Base-by-base conservation (phyloP, 1,284 basidiomycete genomes). In the Termitomyces sp. region DNA sequence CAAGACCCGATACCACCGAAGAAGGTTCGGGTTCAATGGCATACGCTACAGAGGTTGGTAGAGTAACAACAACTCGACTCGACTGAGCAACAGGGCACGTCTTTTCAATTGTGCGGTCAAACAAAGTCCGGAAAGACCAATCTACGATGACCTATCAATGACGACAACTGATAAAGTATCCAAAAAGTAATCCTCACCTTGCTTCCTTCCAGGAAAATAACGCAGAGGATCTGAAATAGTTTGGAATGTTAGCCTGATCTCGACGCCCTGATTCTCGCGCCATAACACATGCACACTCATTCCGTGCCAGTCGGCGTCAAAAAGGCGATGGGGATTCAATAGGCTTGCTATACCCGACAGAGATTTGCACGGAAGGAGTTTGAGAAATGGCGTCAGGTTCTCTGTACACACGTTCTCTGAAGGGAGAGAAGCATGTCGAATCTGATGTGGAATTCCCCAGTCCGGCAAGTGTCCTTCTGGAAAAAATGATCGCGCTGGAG, bases 331-430 rank as follows among this genome's bases (percentile, higher is more conserved):
- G 0, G 94, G 89, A 64, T 95, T 91, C 40, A 98, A 76, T 2
- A 98, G 76, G 7, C 74, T 77, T 0, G 92, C 91, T n/a, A 98
- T 79, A 9, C 96, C 96, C 0, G 93, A 92, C n/a, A 81, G 74
- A 2, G 89, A 84, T 67, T 96, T 93, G 78, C 95, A 98, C 0
- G 97, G 96, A 2, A 99, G 75, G 5, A 98, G 84, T 65, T 95
- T 94, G 54, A 98, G 79, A 71, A 98, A 95, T 0, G 97, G 96
- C 0, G 95, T 96, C 5, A 99, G 74, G 68, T 98, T 98, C 67
- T 99, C 97, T 2, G 96, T 99, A 68, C 96, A 99, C 15, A 97
- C 89, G 59, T 87, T 79, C 65, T 94, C 90, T 6, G 84, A 91
- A 3, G 90, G 88, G 9, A 91, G 79, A 17, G 84, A 83, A 0